These are phyloP conservation scores for Fusarium buharicum DNA, from an alignment of 2,329 filamentous ascomycete genomes.

Conservation along the genomic window DNA sequence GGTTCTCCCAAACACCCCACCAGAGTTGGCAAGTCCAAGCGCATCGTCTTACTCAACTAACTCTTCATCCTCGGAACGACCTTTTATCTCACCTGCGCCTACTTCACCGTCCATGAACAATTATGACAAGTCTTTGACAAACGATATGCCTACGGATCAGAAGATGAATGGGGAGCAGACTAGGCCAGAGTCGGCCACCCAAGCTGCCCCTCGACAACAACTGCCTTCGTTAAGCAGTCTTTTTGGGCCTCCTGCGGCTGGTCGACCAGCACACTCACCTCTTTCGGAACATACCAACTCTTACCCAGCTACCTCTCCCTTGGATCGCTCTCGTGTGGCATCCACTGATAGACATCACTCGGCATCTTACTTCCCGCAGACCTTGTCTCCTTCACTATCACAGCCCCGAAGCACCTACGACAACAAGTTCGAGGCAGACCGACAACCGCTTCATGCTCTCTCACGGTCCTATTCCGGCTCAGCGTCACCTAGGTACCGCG, in stretches of 20 bases:
- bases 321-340: slow-evolving; percentile 59
- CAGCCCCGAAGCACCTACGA: slow-evolving; percentile 61
- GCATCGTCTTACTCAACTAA: slow-evolving; percentile 60
- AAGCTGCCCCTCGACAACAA: slow-evolving; percentile 55
- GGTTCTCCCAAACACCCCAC: slow-evolving; percentile 64
- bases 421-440: slow-evolving; percentile 56
- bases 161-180: slow-evolving; percentile 51
- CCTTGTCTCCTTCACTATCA: slow-evolving; percentile 50
- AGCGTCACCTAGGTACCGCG: slow-evolving; percentile 57
- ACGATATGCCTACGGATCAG: slow-evolving; percentile 56
- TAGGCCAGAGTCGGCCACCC: slow-evolving; percentile 50
- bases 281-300: slow-evolving; percentile 58
- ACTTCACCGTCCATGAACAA: slow-evolving; percentile 67
- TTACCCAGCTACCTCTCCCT: slow-evolving; percentile 57
- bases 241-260: slow-evolving; percentile 61
- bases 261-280: slow-evolving; percentile 58
- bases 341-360: slow-evolving; percentile 54
- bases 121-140: slow-evolving; percentile 61
- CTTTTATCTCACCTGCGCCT: slow-evolving; percentile 54
- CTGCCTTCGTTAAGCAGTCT: slow-evolving; percentile 68
- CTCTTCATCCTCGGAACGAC: slow-evolving; percentile 57
- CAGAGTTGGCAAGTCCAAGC: slow-evolving; percentile 64
- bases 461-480: slow-evolving; percentile 55
- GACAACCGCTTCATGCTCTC: slow-evolving; percentile 47
- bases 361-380: slow-evolving; percentile 61